Evolutionary conservation across 805 yeast species (phyloP).

Genomic region (Tetrapisispora phaffii): DNA sequence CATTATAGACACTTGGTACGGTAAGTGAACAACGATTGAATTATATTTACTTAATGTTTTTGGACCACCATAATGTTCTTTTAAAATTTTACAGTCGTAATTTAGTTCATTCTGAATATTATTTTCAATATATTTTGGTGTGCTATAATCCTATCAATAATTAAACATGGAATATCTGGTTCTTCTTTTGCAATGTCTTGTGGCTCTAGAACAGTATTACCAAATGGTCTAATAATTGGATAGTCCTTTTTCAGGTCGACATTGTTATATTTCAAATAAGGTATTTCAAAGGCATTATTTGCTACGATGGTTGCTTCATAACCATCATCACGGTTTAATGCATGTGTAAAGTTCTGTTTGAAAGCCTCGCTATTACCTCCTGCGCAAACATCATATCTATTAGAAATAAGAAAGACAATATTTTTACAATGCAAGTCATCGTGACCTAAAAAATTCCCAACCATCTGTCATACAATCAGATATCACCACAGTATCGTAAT

Average conservation of each 20-base stretch:
- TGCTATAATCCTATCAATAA: constrained; percentile 4
- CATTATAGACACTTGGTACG: constrained; percentile 9
- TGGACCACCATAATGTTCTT: constrained; percentile 8
- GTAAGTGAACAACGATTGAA: constrained; percentile 8
- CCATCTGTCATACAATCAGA: constrained; percentile 9
- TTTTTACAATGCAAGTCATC: constrained; percentile 5
- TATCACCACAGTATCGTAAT: constrained; percentile 6
- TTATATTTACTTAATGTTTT: constrained; percentile 6
- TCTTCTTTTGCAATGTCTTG: background rate
- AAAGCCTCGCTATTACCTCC: background rate
- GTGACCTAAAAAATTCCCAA: constrained; percentile 8
- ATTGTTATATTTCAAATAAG: constrained; percentile 4
- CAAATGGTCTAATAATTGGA: constrained; percentile 9
- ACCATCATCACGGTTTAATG: constrained; percentile 7
- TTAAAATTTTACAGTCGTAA: constrained; percentile 5
- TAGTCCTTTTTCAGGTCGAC: constrained; percentile 2
- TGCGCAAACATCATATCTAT: constrained; percentile 6
- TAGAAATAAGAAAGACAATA: constrained; percentile 6
- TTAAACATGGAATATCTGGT: constrained; percentile 4
- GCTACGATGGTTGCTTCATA: constrained; percentile 4
- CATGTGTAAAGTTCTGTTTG: constrained; percentile 2
- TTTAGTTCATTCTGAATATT: no score
- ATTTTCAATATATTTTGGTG: background rate
- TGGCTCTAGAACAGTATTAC: constrained; percentile 2
- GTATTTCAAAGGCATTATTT: constrained; percentile 7